These are phyloP conservation scores for Schwanniomyces polymorphus DNA, from an alignment of 805 yeast species.

Conservation along the genomic window DNA sequence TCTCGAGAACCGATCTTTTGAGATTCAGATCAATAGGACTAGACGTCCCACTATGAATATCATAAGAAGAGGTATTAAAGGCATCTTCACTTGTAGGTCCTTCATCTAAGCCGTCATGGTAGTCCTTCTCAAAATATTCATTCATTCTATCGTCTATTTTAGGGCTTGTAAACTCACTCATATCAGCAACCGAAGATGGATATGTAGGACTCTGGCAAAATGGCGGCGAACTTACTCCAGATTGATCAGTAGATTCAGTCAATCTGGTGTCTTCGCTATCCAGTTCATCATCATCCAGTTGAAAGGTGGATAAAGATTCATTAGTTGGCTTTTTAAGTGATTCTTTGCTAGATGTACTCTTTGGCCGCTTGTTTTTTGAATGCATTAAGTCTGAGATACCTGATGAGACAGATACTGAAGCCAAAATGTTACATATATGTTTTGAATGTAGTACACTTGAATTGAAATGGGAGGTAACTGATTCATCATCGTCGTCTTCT, in stretches of 20 bases:
- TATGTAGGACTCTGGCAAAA: not conserved
- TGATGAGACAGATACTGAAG: not conserved
- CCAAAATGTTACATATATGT: not conserved
- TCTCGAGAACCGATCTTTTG: conserved; percentile 26
- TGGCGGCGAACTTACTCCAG: not conserved
- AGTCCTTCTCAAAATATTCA: not conserved
- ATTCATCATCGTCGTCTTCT: conserved; percentile 6
- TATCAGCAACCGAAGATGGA: not conserved
- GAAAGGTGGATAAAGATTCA: not conserved
- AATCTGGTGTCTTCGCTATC: not conserved
- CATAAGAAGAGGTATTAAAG: conserved; percentile 5
- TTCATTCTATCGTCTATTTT: not conserved
- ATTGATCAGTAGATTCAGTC: not conserved
- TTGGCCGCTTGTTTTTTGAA: not conserved
- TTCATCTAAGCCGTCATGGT: not conserved
- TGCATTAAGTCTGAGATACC: not conserved
- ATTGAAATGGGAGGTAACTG: not conserved
- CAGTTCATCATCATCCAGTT: not conserved
- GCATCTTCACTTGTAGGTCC: not conserved
- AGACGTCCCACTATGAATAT: conserved; percentile 14
- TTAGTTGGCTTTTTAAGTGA: too few relatives aligned
- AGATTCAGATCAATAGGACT: not conserved
- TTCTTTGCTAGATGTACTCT: not conserved
- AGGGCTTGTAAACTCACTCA: not conserved
- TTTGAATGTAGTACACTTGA: not conserved